Conservation (phyloP, 164 flowering plant species). For the Dillenia turbinata region DNA sequence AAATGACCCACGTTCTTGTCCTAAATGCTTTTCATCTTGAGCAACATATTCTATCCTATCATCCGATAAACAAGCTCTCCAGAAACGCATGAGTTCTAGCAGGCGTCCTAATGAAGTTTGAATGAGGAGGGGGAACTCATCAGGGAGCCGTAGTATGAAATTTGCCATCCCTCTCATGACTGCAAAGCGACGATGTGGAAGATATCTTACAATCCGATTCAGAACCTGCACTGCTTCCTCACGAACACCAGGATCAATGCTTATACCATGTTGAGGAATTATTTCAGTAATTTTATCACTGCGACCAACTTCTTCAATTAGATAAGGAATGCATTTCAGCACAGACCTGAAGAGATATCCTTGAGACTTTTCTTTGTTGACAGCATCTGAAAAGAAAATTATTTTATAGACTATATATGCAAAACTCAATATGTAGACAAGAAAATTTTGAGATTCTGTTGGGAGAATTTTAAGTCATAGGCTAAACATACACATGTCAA, state of each 20-base stretch:
- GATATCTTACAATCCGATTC: slow-evolving; percentile 79
- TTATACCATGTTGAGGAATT: slow-evolving; percentile 97
- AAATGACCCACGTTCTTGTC: slow-evolving; percentile 35
- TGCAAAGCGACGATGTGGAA: slow-evolving; percentile 95
- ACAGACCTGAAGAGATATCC: slow-evolving; percentile 93
- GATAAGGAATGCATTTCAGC: slow-evolving; percentile 91
- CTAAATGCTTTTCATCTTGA: slow-evolving; percentile 38
- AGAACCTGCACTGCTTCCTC: slow-evolving; percentile 97
- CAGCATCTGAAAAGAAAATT: slow-evolving; percentile 61
- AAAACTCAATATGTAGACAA: too few species aligned
- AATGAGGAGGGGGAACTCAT: slow-evolving; percentile 96
- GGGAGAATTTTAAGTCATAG: too few species aligned
- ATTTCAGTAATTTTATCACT: slow-evolving; percentile 94
- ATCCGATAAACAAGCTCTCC: slow-evolving; percentile 84
- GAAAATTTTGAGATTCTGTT: too few species aligned
- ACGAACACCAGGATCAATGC: slow-evolving; percentile 98
- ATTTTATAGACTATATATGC: neutral
- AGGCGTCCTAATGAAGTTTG: slow-evolving; percentile 92
- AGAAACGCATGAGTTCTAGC: slow-evolving; percentile 93
- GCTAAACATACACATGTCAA: too few species aligned
- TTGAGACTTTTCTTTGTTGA: slow-evolving; percentile 90
- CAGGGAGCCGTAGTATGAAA: slow-evolving; percentile 80
- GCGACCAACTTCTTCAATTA: slow-evolving; percentile 95
- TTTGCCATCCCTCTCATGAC: slow-evolving; percentile 98
- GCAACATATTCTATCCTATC: slow-evolving; percentile 49